These are phyloP conservation scores for Eimeria falciformis DNA, from an alignment of 169 alveolate genomes.

Conservation along the genomic window DNA sequence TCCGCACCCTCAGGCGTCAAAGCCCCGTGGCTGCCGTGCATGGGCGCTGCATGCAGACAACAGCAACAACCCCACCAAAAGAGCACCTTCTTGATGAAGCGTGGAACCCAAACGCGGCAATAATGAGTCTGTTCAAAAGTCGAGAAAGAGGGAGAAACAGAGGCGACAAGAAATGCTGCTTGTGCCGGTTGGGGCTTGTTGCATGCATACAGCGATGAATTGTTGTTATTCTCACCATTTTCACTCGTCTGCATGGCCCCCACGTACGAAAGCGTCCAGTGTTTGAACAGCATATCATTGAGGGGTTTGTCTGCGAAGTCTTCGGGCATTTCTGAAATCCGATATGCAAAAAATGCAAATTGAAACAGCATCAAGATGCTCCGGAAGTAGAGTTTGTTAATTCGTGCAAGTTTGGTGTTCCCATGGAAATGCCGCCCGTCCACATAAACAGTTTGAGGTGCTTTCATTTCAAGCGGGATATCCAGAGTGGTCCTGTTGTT, in stretches of 20 bases:
- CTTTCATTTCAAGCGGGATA: conserved; percentile 42
- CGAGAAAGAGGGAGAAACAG: too few relatives aligned
- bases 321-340: conserved; percentile 3
- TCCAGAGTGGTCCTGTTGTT: background rate
- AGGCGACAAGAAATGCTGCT: too few relatives aligned
- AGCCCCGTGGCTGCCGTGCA: conserved; percentile 28
- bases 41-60: conserved; percentile 10
- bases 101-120: too few relatives aligned
- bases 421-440: conserved; percentile 48
- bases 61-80: background rate
- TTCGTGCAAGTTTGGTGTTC: background rate
- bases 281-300: conserved; percentile 14
- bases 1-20: conserved; percentile 23
- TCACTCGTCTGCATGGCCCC: conserved; percentile 31
- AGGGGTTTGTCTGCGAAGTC: conserved; percentile 10
- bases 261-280: conserved; percentile 44
- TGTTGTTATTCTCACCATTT: background rate
- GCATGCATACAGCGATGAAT: too few relatives aligned
- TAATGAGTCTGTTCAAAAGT: too few relatives aligned
- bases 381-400: conserved; percentile 32
- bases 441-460: background rate
- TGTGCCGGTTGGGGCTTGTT: too few relatives aligned
- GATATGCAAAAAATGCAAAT: conserved; percentile 30
- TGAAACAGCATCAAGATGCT: conserved; percentile 31
- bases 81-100: background rate